These are phyloP conservation scores for Alternaria infectoria DNA, from an alignment of 2,329 filamentous ascomycete genomes.

Conservation along the genomic window DNA sequence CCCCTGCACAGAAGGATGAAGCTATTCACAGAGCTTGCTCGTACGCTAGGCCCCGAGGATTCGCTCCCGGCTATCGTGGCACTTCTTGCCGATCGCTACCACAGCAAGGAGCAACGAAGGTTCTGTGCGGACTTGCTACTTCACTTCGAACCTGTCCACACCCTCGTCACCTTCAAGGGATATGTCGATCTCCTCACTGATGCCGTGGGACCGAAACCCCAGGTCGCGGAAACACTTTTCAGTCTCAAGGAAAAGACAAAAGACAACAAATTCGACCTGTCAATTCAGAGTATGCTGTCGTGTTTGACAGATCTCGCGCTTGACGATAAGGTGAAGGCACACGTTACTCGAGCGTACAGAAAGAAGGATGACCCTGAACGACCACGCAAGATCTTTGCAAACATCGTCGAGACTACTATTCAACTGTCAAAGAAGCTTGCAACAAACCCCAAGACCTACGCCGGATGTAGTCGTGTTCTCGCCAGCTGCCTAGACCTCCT, in stretches of 20 bases:
- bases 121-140: slow-evolving; percentile 78
- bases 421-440: slow-evolving; percentile 70
- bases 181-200: slow-evolving; percentile 78
- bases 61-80: slow-evolving; percentile 87
- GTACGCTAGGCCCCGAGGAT: slow-evolving; percentile 83
- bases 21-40: slow-evolving; percentile 82
- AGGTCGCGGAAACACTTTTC: slow-evolving; percentile 74
- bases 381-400: slow-evolving; percentile 42
- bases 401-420: slow-evolving; percentile 51
- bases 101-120: slow-evolving; percentile 74
- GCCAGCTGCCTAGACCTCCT: slow-evolving; percentile 82
- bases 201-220: slow-evolving; percentile 75
- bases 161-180: slow-evolving; percentile 75
- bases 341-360: slow-evolving; percentile 40
- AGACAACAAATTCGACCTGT: slow-evolving; percentile 47
- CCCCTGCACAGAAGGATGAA: slow-evolving; percentile 82
- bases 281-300: slow-evolving; percentile 48
- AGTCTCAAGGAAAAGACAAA: slow-evolving; percentile 58
- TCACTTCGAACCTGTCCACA: slow-evolving; percentile 74
- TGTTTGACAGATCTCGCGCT: slow-evolving; percentile 48
- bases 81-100: slow-evolving; percentile 90
- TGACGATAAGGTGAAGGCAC: slow-evolving; percentile 38
- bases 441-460: slow-evolving; percentile 40
- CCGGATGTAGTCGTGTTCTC: slow-evolving; percentile 69
- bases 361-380: slow-evolving; percentile 33